Percentiles rank a stretch among this genome's conserved stretches.
These are phyloP conservation scores for Emmonsia crescens DNA, from an alignment of 2,329 filamentous ascomycete genomes.

Conservation along the genomic window DNA sequence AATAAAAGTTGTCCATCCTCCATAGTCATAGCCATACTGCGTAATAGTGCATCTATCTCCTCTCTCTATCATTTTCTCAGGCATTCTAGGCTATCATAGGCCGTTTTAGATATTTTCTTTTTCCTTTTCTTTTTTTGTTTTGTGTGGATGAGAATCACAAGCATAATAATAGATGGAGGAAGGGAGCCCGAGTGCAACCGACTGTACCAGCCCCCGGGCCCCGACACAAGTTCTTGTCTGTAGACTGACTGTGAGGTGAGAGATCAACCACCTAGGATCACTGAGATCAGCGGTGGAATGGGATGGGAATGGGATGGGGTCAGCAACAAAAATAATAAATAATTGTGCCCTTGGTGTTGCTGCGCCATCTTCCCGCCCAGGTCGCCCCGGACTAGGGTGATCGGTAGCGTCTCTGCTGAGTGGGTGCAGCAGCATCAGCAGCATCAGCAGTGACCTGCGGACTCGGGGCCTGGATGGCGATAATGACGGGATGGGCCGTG, in stretches of 20 bases:
- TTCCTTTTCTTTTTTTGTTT: background rate
- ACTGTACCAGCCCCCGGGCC: too few species aligned
- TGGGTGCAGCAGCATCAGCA: too few species aligned
- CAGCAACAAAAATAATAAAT: too few species aligned
- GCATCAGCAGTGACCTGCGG: background rate
- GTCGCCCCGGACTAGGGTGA: conserved; percentile 2
- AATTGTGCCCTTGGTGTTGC: background rate
- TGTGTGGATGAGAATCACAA: background rate
- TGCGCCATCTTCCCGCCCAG: conserved; percentile 3
- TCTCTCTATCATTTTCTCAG: background rate
- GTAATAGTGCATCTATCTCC: background rate
- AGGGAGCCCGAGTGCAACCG: background rate
- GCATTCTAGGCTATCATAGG: background rate
- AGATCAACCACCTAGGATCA: background rate
- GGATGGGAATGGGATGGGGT: background rate
- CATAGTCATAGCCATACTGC: background rate
- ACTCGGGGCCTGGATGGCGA: background rate
- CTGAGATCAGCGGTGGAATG: conserved; percentile 4
- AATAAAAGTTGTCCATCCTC: background rate
- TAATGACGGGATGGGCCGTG: too few species aligned
- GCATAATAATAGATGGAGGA: background rate
- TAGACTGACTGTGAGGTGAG: background rate
- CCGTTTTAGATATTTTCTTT: background rate
- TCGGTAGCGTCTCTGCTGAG: background rate
- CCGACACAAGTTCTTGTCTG: too few species aligned